Base-by-base conservation (phyloP, 2,329 filamentous ascomycete genomes). In the Clonostachys chloroleuca region DNA sequence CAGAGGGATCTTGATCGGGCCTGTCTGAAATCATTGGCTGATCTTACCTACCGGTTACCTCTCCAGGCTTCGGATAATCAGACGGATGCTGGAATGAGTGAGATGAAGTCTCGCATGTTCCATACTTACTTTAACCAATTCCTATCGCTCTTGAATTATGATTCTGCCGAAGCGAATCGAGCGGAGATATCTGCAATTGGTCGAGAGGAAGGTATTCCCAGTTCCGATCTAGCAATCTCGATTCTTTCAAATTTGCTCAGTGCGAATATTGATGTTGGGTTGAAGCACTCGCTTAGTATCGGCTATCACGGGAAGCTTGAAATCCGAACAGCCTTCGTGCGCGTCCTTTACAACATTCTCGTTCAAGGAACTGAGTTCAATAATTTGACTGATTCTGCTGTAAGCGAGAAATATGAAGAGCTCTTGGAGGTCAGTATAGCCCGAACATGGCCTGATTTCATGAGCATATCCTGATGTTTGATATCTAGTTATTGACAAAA, bases 301-400 rank as follows among this genome's bases (percentile, higher is more conserved):
- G 84, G 84, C 12, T 87, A 87, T 56, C 82, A 87, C 55, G 82
- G 86, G 54, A 85, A 86, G 54, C 69, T 84, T 34, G 82, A 86
- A 54, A 86, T 87, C 49, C 75, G 84, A 45, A 86, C 82, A 6
- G 84, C 84, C 3, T 87, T 87, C 57, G 78, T 87, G 50, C 84
- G 82, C 53, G 84, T 87, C 14, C 70, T 87, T 6, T 85, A 82
- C 59, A 87, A 87, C 58, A 86, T 87, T 46, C 63, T 87, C 14
- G 75, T 84, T n/a, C 84, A 87, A 58, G 84, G 84, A 35, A 86
- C 83, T 1, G 84, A 87, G 58, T 87, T 87, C 57, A 86, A 78
- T 56, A 84, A 83, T 47, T 61, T 87, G 33, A 84, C 83, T 2
- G 83, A 87, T 60, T 76, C 78, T 12, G 81, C 82, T 14, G 80